These are phyloP conservation scores for Aspergillus floridensis DNA, from an alignment of 2,329 filamentous ascomycete genomes.

Conservation along the genomic window DNA sequence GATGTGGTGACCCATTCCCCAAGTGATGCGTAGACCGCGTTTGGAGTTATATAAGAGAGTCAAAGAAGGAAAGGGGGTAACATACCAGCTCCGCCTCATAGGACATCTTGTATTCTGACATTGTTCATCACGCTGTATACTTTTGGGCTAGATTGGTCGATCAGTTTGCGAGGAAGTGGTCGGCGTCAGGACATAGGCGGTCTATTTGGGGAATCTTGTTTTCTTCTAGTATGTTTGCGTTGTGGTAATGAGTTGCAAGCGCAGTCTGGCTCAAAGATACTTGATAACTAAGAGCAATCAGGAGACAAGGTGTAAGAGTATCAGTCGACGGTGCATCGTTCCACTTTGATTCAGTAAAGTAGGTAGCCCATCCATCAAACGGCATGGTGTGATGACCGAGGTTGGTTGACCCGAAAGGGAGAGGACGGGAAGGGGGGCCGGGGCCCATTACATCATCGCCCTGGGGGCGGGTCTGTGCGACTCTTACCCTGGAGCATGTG, in stretches of 20 bases:
- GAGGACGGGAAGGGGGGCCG: background rate
- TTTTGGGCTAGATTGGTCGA: background rate
- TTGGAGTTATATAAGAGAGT: background rate
- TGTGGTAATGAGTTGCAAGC: background rate
- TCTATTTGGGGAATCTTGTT: background rate
- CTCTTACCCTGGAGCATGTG: background rate
- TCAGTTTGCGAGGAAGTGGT: background rate
- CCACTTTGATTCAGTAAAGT: background rate
- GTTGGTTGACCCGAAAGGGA: background rate
- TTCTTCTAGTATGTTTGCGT: background rate
- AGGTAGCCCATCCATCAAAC: background rate
- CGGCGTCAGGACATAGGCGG: background rate
- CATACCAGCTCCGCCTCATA: conserved; percentile 14
- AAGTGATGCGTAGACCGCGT: too few relatives aligned
- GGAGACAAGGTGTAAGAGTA: background rate
- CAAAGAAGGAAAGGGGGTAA: background rate
- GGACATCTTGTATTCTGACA: conserved; percentile 12
- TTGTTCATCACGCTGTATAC: background rate
- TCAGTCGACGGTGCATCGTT: background rate
- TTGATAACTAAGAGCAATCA: background rate
- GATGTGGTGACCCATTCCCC: too few relatives aligned
- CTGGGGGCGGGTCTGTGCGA: background rate
- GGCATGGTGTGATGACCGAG: background rate
- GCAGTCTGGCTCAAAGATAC: background rate
- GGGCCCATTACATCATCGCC: background rate